Evolutionary conservation across 2,329 filamentous ascomycete species (phyloP), one percentile per base, ranked within the genome.

Genomic region (Venturia aucupariae): DNA sequence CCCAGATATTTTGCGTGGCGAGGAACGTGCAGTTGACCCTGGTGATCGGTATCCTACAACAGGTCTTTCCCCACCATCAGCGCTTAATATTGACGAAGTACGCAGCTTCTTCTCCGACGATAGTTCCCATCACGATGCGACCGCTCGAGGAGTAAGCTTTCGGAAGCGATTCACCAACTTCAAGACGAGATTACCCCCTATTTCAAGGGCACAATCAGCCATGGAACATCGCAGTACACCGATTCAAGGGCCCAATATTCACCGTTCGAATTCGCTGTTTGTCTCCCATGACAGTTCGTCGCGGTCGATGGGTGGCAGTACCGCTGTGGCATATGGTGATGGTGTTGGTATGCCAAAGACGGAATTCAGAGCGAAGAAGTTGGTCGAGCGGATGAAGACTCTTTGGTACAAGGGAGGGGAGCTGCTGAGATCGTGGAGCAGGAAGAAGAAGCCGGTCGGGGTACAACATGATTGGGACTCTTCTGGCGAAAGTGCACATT

Each of bases 1-100:
- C 6, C 67, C 69, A 5, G 44, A 70, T 41, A 70, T 69, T 60
- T 67, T 71, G 32, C 69, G 69, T 65, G 67, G 68, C 35, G 71
- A 63, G 63, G 64, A 72, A 65, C 68, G 70, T 44, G 64, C 71
- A 61, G 72, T 75, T 69, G 75, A 73, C 61, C 75, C 75, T 35
- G 79, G 79, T 48, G 79, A 81, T 65, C 77, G 79, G 32, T 81
- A 81, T 68, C 79, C 79, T 32, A 79, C 77, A 11, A 78, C 77
- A 62, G 75, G 75, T 59, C 71, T 80, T 39, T 76, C 74, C 22
- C 76, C 78, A 54, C 79, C 79, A 13, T 68, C 71, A 19, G 71
- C 73, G 39, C 69, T 74, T 64, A 73, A 76, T 62, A 69, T 79
- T 27, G 75, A 76, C 63, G 75, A 78, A 67, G 72, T 76, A 22